A percentile compares a stretch with the other conserved stretches of the same genome.
Conservation (phyloP, 78 protist genomes). For the Planoprotostelium fungivorum region DNA sequence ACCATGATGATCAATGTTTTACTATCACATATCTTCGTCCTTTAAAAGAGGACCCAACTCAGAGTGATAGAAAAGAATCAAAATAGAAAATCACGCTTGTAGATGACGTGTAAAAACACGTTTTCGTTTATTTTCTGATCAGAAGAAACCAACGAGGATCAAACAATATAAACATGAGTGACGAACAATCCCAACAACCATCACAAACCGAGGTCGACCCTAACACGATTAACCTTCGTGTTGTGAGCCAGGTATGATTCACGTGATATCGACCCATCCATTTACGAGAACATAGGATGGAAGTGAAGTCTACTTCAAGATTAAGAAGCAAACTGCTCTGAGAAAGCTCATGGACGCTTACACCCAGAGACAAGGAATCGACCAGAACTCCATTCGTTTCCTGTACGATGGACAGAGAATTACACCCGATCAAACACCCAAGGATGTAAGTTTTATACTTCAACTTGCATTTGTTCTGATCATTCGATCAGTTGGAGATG, state of each 20-base stretch:
- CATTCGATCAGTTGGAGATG: slow-evolving; percentile 22
- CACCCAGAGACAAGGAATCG: slow-evolving; percentile 25
- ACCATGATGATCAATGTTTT: no score
- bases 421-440: slow-evolving; percentile 31
- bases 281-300: slow-evolving; percentile 8
- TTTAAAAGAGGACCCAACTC: no score
- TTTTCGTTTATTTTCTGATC: no score
- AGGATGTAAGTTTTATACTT: slow-evolving; percentile 15
- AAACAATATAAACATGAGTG: not conserved
- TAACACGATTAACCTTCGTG: not conserved
- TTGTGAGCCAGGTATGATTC: not conserved
- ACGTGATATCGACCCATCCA: not conserved
- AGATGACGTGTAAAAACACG: no score
- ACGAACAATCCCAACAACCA: not conserved
- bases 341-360: slow-evolving; percentile 52
- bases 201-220: not conserved
- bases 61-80: no score
- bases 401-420: slow-evolving; percentile 64
- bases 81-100: no score
- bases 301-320: slow-evolving; percentile 48
- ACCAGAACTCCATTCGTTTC: slow-evolving; percentile 38
- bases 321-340: slow-evolving; percentile 43
- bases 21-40: no score
- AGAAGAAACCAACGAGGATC: not conserved
- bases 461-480: not conserved